Evolutionary conservation across 129 eudicot genomes (phyloP).

Genomic region (Centaurea solstitialis): DNA sequence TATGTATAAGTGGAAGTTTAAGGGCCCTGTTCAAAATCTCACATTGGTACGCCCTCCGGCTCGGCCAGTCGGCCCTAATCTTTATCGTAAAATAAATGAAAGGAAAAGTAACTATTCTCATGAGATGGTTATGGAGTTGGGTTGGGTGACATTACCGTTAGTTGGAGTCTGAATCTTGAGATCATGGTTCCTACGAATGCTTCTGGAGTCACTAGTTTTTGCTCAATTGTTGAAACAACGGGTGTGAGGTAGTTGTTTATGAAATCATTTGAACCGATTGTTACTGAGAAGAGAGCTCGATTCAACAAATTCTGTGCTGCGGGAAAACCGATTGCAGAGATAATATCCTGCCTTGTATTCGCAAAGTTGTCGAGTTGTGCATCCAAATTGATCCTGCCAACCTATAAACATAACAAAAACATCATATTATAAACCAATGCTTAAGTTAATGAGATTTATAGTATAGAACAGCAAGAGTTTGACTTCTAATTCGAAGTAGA

Average conservation of each 20-base stretch:
- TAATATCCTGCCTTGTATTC: constrained; percentile 71
- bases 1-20: no score
- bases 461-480: background rate
- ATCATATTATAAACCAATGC: background rate
- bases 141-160: constrained; percentile 46
- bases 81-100: background rate
- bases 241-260: constrained; percentile 84
- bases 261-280: constrained; percentile 92
- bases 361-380: constrained; percentile 88
- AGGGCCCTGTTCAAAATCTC: no score
- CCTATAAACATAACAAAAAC: constrained; percentile 33
- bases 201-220: constrained; percentile 53
- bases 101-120: background rate
- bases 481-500: background rate
- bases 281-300: constrained; percentile 63
- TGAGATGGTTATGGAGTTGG: constrained; percentile 12
- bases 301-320: constrained; percentile 52
- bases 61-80: background rate
- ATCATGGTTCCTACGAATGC: constrained; percentile 61
- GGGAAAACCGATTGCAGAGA: constrained; percentile 47
- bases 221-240: constrained; percentile 49
- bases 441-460: background rate
- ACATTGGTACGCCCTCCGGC: no score
- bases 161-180: constrained; percentile 65
- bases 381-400: constrained; percentile 81